Conservation (phyloP, 176 grass and related monocot species). For the Oryza officinalis region DNA sequence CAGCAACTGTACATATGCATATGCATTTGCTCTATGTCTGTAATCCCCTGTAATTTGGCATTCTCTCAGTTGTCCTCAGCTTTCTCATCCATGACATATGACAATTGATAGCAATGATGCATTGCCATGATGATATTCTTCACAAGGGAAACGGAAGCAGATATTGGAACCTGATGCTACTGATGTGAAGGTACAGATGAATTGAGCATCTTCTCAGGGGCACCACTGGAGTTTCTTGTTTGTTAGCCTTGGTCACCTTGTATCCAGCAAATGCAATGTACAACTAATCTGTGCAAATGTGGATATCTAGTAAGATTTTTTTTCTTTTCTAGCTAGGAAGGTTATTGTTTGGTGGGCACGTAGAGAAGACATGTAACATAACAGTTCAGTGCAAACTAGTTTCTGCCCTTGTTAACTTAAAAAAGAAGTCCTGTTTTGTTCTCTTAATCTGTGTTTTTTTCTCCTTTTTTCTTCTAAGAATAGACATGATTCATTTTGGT, state of each 20-base stretch:
- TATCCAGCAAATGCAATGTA: neutral
- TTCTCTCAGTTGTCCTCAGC: neutral
- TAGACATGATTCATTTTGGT: neutral
- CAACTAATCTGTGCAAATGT: neutral
- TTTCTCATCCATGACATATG: neutral
- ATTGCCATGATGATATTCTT: neutral
- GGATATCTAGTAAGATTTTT: neutral
- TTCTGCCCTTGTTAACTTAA: neutral
- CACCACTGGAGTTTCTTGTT: neutral
- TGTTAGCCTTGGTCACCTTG: neutral
- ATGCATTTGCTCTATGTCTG: neutral
- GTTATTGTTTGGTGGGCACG: neutral
- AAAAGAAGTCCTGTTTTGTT: neutral
- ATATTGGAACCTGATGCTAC: neutral
- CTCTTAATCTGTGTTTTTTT: neutral
- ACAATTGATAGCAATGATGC: neutral
- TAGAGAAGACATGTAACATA: neutral
- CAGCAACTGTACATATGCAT: constrained; percentile 24
- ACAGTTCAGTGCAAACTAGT: neutral
- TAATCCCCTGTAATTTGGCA: neutral
- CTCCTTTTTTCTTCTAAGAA: no score
- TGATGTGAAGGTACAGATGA: neutral
- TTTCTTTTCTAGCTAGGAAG: neutral
- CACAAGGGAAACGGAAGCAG: neutral
- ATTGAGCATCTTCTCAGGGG: neutral